Conservation (phyloP, 495 filamentous ascomycete species). For the Neurospora terricola region DNA sequence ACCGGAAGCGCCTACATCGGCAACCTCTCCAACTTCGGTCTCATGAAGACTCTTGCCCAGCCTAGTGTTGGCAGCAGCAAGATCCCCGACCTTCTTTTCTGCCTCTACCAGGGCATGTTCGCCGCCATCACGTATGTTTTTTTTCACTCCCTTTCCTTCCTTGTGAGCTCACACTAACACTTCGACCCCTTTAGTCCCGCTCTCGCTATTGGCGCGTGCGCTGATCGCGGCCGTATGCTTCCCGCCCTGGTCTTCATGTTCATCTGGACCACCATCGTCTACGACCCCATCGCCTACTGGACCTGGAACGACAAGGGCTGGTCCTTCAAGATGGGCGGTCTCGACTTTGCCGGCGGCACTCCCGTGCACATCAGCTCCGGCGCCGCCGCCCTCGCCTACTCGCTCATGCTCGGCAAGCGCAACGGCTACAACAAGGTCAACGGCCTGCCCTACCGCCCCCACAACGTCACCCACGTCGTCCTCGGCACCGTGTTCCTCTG, state of each 20-base stretch:
- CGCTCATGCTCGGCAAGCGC: slow-evolving; percentile 83
- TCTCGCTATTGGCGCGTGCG: slow-evolving; percentile 82
- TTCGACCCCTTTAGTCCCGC: slow-evolving; percentile 46
- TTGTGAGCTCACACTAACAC: neutral
- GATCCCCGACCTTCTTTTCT: slow-evolving; percentile 85
- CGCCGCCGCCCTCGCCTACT: slow-evolving; percentile 81
- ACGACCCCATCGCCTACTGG: slow-evolving; percentile 96
- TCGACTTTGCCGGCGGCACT: slow-evolving; percentile 94
- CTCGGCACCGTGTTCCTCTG: slow-evolving; percentile 96
- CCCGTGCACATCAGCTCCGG: slow-evolving; percentile 95
- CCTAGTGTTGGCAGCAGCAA: slow-evolving; percentile 74
- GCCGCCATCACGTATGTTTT: slow-evolving; percentile 61
- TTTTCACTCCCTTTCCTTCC: neutral
- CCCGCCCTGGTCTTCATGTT: slow-evolving; percentile 95
- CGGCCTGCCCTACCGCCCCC: slow-evolving; percentile 90
- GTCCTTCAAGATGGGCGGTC: slow-evolving; percentile 71
- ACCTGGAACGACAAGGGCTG: slow-evolving; percentile 90
- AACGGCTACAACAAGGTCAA: slow-evolving; percentile 71
- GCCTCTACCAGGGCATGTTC: slow-evolving; percentile 98
- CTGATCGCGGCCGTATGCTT: slow-evolving; percentile 89
- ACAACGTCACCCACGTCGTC: slow-evolving; percentile 96
- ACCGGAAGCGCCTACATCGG: slow-evolving; percentile 75
- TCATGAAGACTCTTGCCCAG: slow-evolving; percentile 66
- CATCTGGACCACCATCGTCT: slow-evolving; percentile 88
- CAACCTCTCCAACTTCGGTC: slow-evolving; percentile 75